Evolutionary conservation across 495 filamentous ascomycete species (phyloP), one percentile per base, ranked within the genome.

Genomic region (Neurospora sp.): DNA sequence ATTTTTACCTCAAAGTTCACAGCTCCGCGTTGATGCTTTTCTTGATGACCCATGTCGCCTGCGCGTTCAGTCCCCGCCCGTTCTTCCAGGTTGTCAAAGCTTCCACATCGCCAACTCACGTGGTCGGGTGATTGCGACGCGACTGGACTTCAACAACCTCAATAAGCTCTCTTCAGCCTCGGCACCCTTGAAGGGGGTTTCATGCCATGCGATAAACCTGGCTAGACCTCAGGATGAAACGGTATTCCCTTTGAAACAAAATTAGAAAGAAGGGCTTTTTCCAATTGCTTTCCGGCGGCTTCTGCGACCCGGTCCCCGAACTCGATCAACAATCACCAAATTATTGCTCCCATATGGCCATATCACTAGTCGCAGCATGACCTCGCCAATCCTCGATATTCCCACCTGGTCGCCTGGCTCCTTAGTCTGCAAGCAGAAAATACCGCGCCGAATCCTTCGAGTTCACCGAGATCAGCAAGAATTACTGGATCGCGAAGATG

Each of bases 401-500:
- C 12, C 53, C 27, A 39, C 61, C 20, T 75, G 76, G 74, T 74
- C 72, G 27, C 76, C 76, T 11, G 16, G 2, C 7, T 12, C 6
- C 1, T 4, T 38, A n/a, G 1, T 7, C 11, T 38, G 53, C 5
- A 40, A 27, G 9, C 27, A 38, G 20, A 72, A 14, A 40, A 77
- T 80, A 2, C 70, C 39, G 11, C 74, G 42, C 16, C 73, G 69
- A 2, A 74, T 53, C 20, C 16, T 80, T 48, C 73, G 39, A n/a
- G 88, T 94, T 65, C 86, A 88, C 7, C 84, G 80, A 41, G 86
- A 88, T 18, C 93, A 97, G 76, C 80, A 81, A 69, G 76, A 82
- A 22, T 78, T 94, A 20, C 78, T 96, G 5, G 83, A 88, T 18
- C 77, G 80, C 3, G 73, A 78, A 18, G 82, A 87, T 39, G 80